Percentiles rank a stretch among this genome's conserved stretches.
phyloP scores from a whole-genome alignment of 192 early-diverging fungal genomes.

The Podila horticola region DNA sequence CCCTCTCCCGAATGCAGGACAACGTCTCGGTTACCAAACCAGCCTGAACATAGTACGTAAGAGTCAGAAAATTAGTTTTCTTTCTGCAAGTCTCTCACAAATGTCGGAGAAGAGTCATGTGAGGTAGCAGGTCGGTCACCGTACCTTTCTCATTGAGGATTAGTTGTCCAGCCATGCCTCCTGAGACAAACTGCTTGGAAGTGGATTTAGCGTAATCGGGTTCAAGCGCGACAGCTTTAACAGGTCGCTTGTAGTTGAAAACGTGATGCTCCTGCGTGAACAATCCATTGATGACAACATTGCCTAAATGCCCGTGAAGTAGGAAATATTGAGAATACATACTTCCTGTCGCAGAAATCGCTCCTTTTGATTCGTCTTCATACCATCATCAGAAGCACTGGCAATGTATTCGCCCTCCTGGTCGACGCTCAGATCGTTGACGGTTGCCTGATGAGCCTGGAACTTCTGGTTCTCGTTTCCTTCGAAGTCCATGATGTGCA shows the following conservation, averaged over 20 bases:
- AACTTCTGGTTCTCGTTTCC: slow-evolving; percentile 92
- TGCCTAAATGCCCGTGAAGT: slow-evolving; percentile 59
- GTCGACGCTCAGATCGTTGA: slow-evolving; percentile 91
- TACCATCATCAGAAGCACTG: slow-evolving; percentile 93
- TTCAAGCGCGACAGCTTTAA: slow-evolving; percentile 91
- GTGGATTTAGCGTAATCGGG: slow-evolving; percentile 83
- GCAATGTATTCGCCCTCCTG: slow-evolving; percentile 88
- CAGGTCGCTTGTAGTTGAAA: slow-evolving; percentile 86
- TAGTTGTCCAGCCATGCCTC: slow-evolving; percentile 91
- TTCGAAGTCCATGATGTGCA: slow-evolving; percentile 91
- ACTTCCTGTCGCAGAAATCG: neutral
- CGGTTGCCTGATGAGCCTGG: slow-evolving; percentile 83
- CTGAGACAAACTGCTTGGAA: slow-evolving; percentile 85
- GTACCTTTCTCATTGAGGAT: slow-evolving; percentile 85
- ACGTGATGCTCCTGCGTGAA: slow-evolving; percentile 76
- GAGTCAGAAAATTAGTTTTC: no score
- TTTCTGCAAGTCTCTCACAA: no score
- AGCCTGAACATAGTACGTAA: slow-evolving; percentile 56
- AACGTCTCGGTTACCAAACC: slow-evolving; percentile 87
- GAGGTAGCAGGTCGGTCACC: neutral
- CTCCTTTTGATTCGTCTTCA: slow-evolving; percentile 1
- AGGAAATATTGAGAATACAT: no score
- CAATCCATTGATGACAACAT: slow-evolving; percentile 86
- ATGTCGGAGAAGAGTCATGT: neutral
- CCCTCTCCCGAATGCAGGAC: slow-evolving; percentile 91